These are phyloP conservation scores for Nicotiana sylvestris DNA, from an alignment of 257 asterid species.

Conservation along the genomic window DNA sequence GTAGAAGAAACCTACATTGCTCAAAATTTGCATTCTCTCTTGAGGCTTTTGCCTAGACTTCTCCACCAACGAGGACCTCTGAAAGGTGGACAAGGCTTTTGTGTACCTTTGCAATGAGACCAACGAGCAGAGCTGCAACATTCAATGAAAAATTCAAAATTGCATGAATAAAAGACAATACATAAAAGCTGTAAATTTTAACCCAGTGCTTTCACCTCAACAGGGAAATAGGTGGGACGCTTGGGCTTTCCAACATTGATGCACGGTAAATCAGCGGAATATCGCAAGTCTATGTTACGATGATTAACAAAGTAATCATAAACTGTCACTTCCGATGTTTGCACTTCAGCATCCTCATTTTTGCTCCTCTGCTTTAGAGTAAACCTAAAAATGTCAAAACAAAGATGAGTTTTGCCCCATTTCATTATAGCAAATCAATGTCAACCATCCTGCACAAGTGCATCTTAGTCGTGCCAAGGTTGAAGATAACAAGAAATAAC, in stretches of 20 bases:
- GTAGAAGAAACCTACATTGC: conserved; percentile 39
- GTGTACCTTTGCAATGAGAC: conserved; percentile 86
- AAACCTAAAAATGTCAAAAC: conserved; percentile 40
- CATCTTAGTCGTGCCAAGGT: not conserved
- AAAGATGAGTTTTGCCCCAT: not conserved
- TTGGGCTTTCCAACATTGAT: conserved; percentile 88
- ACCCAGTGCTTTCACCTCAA: conserved; percentile 52
- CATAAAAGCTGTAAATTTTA: not conserved
- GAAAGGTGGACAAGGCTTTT: conserved; percentile 65
- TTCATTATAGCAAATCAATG: not conserved
- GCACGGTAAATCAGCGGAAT: conserved; percentile 90
- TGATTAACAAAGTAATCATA: conserved; percentile 84
- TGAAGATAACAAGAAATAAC: too few species aligned
- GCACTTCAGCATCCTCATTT: conserved; percentile 56
- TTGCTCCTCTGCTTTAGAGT: conserved; percentile 52
- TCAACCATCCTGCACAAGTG: not conserved
- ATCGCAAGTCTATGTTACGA: conserved; percentile 64
- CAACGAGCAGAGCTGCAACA: conserved; percentile 58
- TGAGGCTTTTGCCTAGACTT: conserved; percentile 90
- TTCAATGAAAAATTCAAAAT: conserved; percentile 10
- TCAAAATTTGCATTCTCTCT: conserved; percentile 70
- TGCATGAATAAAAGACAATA: not conserved
- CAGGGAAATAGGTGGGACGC: conserved; percentile 77
- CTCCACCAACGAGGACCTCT: conserved; percentile 77
- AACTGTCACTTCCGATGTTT: conserved; percentile 61